Percentiles rank a stretch among this genome's conserved stretches.
Evolutionary conservation across 257 asterid species (phyloP).

Genomic region (Solanum chilense): DNA sequence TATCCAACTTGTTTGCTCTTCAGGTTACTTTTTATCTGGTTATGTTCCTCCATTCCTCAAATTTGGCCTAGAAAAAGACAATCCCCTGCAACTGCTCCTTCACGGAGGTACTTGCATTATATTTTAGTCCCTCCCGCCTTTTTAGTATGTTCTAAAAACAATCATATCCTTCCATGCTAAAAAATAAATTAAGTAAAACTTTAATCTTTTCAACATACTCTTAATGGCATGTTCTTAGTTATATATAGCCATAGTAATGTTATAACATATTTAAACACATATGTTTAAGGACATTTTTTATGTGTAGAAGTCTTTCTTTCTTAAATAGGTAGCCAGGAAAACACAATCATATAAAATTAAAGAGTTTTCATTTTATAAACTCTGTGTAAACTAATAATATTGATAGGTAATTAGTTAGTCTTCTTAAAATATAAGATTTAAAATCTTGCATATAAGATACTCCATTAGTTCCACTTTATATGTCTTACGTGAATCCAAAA

Average conservation of each 20-base stretch:
- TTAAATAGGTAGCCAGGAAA: not conserved
- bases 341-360: not conserved
- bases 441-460: not conserved
- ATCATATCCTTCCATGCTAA: not conserved
- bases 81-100: slow-evolving; percentile 27
- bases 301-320: not conserved
- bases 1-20: slow-evolving; percentile 80
- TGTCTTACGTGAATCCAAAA: too few relatives aligned
- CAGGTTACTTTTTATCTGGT: slow-evolving; percentile 66
- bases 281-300: not conserved
- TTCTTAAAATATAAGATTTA: not conserved
- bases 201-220: not conserved
- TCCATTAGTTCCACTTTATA: too few relatives aligned
- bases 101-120: slow-evolving; percentile 39
- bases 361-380: not conserved
- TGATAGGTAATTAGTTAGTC: not conserved
- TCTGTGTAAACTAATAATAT: not conserved
- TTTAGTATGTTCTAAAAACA: not conserved
- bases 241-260: not conserved
- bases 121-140: not conserved
- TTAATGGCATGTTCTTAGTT: not conserved
- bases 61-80: slow-evolving; percentile 73
- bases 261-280: not conserved
- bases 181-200: not conserved
- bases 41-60: slow-evolving; percentile 75